Conservation (phyloP, 164 flowering plant genomes). For the grape (Vitis vinifera) region DNA sequence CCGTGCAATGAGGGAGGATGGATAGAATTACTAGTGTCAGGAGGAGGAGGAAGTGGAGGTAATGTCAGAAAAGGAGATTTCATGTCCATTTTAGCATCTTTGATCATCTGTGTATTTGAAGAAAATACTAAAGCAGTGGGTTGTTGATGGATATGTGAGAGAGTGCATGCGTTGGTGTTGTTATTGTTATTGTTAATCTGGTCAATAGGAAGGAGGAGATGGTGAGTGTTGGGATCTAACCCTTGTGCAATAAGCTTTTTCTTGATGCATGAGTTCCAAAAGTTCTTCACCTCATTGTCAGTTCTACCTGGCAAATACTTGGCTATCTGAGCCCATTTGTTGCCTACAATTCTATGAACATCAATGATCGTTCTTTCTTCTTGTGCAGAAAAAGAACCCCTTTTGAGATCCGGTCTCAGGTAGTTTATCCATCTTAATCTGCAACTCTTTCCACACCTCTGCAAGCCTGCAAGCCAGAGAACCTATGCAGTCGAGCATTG, state of each 20-base stretch:
- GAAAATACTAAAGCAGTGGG: slow-evolving; percentile 21
- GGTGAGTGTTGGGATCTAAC: slow-evolving; percentile 48
- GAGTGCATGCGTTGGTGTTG: slow-evolving; percentile 9
- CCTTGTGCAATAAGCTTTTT: slow-evolving; percentile 55
- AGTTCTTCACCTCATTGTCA: slow-evolving; percentile 56
- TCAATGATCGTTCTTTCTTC: slow-evolving; percentile 50
- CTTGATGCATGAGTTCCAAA: slow-evolving; percentile 59
- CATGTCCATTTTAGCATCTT: slow-evolving; percentile 7
- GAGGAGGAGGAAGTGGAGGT: background rate
- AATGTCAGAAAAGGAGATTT: slow-evolving; percentile 4
- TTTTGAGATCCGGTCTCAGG: slow-evolving; percentile 54
- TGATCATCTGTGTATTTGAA: slow-evolving; percentile 7
- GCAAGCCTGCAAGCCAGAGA: slow-evolving; percentile 28
- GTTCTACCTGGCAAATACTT: slow-evolving; percentile 57
- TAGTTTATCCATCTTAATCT: slow-evolving; percentile 57
- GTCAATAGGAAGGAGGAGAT: slow-evolving; percentile 26
- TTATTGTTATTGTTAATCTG: background rate
- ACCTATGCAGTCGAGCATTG: too few relatives aligned
- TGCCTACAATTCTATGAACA: slow-evolving; percentile 50
- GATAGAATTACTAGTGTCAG: background rate
- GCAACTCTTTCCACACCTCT: slow-evolving; percentile 60
- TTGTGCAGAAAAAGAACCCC: slow-evolving; percentile 44
- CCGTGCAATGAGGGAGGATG: background rate
- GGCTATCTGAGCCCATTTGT: slow-evolving; percentile 59
- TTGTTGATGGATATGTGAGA: slow-evolving; percentile 14